Evolutionary conservation across 495 filamentous ascomycete species (phyloP).

Genomic region (Echria macrotheca): DNA sequence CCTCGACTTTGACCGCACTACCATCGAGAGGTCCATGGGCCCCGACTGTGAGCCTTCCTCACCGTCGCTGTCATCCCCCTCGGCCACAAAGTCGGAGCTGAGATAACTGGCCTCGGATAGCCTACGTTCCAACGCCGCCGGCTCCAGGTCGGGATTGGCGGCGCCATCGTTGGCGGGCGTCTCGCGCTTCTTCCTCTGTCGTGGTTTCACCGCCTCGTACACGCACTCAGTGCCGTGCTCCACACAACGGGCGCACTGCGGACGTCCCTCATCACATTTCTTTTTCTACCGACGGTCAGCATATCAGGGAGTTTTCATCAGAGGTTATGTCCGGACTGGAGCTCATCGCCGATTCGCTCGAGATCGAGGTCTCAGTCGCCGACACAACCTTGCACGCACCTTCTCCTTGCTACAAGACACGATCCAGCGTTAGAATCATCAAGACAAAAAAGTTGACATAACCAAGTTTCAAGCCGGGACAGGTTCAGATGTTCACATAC

Average conservation of each 20-base stretch:
- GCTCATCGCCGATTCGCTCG: too few species aligned
- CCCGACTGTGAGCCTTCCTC: background rate
- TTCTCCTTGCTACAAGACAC: slow-evolving; percentile 32
- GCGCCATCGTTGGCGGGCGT: slow-evolving; percentile 7
- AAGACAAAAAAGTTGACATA: background rate
- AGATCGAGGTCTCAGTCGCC: too few species aligned
- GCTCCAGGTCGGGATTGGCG: slow-evolving; percentile 1
- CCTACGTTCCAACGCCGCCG: slow-evolving; percentile 7
- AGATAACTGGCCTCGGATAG: slow-evolving; percentile 18
- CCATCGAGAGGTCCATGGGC: background rate
- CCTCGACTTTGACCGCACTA: slow-evolving; percentile 24
- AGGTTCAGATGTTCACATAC: slow-evolving; percentile 33
- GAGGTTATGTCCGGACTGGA: too few species aligned
- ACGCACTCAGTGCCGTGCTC: slow-evolving; percentile 49
- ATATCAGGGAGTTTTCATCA: too few species aligned
- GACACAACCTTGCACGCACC: too few species aligned
- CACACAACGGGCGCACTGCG: slow-evolving; percentile 51
- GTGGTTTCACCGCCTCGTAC: slow-evolving; percentile 53
- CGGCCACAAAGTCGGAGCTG: slow-evolving; percentile 9
- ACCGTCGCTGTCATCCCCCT: slow-evolving; percentile 1
- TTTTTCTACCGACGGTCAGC: too few species aligned
- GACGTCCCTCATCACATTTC: slow-evolving; percentile 59
- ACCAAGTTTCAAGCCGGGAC: slow-evolving; percentile 1
- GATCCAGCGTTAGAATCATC: too few species aligned
- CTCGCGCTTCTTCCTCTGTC: slow-evolving; percentile 47